Percentiles rank a stretch among this genome's conserved stretches.
Evolutionary conservation across 2,329 filamentous ascomycete species (phyloP).

Genomic region (Ophiocordyceps camponoti-rufipedis): DNA sequence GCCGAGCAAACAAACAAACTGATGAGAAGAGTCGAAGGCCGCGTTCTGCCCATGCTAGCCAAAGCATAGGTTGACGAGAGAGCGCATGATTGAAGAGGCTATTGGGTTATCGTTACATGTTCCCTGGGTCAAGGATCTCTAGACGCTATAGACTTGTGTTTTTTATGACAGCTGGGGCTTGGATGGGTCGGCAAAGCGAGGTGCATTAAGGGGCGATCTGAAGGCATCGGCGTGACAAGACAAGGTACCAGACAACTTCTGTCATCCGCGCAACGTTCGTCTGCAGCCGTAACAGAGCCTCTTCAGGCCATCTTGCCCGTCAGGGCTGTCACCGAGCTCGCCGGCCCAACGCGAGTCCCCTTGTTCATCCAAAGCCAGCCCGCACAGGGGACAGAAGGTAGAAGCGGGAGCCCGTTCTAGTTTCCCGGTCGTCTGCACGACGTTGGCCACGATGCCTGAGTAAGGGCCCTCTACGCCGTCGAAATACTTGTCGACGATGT

Average conservation of each 20-base stretch:
- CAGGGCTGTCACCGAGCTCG: constrained; percentile 32
- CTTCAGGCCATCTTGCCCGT: constrained; percentile 9
- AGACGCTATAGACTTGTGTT: not conserved
- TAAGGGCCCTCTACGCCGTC: constrained; percentile 64
- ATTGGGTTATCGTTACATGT: not conserved
- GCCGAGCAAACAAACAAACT: constrained; percentile 96
- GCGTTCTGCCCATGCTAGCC: constrained; percentile 25
- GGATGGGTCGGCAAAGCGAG: not conserved
- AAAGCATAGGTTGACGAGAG: constrained; percentile 6
- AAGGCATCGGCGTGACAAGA: too few species aligned
- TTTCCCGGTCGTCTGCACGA: constrained; percentile 81
- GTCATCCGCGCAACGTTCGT: constrained; percentile 38
- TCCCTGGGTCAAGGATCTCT: not conserved
- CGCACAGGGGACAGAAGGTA: constrained; percentile 47
- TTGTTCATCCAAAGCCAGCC: constrained; percentile 42
- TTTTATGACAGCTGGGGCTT: not conserved
- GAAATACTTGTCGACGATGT: constrained; percentile 81
- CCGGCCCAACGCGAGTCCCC: constrained; percentile 46
- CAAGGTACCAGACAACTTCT: not conserved
- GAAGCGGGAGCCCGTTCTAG: constrained; percentile 32
- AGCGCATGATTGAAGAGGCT: not conserved
- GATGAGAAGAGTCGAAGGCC: constrained; percentile 57
- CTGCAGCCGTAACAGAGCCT: constrained; percentile 58
- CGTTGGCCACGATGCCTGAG: constrained; percentile 84
- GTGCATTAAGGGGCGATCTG: too few species aligned